Base-by-base conservation (phyloP, 1,139 yeast species). In the Debaryomyces subglobosus region DNA sequence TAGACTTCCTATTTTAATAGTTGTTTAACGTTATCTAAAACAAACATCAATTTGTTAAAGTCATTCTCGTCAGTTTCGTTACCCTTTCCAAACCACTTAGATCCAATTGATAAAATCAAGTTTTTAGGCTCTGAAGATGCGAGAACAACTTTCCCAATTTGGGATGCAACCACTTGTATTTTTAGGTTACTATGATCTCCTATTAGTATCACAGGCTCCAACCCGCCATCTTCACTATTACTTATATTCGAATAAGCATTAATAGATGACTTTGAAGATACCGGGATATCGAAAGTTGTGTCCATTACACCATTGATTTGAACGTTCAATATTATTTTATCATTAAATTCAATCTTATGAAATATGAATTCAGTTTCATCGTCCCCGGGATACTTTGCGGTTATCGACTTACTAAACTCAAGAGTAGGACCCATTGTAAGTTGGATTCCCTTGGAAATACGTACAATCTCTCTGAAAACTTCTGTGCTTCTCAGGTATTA, bases 31-130 rank as follows among this genome's bases (percentile, higher is more conserved):
- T 67, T 64, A 30, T 63, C 71, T 49, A 75, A 57, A 20, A 75
- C 62, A 58, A 74, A 72, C 71, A 74, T 64, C 45, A 75, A 60
- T 53, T 67, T 74, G n/a, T 68, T 72, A 46, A 76, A 75, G 57
- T 76, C 81, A 23, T 61, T 65, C 1, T 63, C 63, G 24, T 49
- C 49, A 2, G 70, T 56, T 37, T 65, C 70, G 47, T 71, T 67
- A 15, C 74, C 74, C 47, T 57, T 61, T 2, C 80, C 79, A 58
- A 76, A 75, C 80, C 80, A 76, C 53, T 60, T 59, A 0, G 76
- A 66, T 3, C 76, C 79, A 15, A 76, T 62, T 7, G 79, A 69
- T 33, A 76, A 55, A 3, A 72, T 65, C 13, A 72, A 61, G 46
- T 64, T 64, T 47, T 72, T 69, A 3, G 78, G 77, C 21, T 58